These are phyloP conservation scores for Diplodia corticola DNA, from an alignment of 2,329 filamentous ascomycete species.

Conservation along the genomic window DNA sequence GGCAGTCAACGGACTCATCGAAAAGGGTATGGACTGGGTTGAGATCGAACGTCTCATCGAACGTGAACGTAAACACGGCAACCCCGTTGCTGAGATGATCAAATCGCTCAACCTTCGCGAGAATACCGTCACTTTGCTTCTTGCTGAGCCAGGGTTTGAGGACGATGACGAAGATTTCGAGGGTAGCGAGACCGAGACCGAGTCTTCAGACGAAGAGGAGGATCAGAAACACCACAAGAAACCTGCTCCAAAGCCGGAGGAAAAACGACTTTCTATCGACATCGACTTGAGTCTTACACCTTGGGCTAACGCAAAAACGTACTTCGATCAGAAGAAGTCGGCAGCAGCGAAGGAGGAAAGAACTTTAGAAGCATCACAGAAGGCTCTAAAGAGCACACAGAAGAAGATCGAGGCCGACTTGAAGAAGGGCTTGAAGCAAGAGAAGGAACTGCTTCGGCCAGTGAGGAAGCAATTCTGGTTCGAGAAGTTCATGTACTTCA, in stretches of 20 bases:
- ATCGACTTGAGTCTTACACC: slow-evolving; percentile 80
- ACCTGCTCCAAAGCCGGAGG: slow-evolving; percentile 30
- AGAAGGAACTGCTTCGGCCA: slow-evolving; percentile 82
- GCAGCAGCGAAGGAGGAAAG: slow-evolving; percentile 87
- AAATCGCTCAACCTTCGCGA: slow-evolving; percentile 85
- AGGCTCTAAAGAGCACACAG: slow-evolving; percentile 85
- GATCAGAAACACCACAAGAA: slow-evolving; percentile 25
- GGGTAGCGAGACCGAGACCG: slow-evolving; percentile 57
- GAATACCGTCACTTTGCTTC: slow-evolving; percentile 77
- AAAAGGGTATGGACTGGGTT: slow-evolving; percentile 96
- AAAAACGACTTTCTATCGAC: slow-evolving; percentile 67
- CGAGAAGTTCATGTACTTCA: slow-evolving; percentile 94
- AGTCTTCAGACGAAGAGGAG: slow-evolving; percentile 50
- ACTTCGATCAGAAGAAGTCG: slow-evolving; percentile 84
- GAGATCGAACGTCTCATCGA: slow-evolving; percentile 87
- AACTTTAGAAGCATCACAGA: slow-evolving; percentile 76
- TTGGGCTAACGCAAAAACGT: slow-evolving; percentile 87
- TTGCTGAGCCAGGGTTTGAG: slow-evolving; percentile 69
- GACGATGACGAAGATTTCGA: slow-evolving; percentile 62
- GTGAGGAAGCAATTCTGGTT: slow-evolving; percentile 90
- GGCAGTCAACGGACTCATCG: slow-evolving; percentile 87
- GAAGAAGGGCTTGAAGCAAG: slow-evolving; percentile 84
- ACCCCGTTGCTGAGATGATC: slow-evolving; percentile 84
- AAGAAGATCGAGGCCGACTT: slow-evolving; percentile 84
- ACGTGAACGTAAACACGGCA: slow-evolving; percentile 75